Percentiles rank a stretch among this genome's conserved stretches.
Conservation (phyloP, 2,329 filamentous ascomycete genomes). For the Hawksworthiomyces lignivorus region DNA sequence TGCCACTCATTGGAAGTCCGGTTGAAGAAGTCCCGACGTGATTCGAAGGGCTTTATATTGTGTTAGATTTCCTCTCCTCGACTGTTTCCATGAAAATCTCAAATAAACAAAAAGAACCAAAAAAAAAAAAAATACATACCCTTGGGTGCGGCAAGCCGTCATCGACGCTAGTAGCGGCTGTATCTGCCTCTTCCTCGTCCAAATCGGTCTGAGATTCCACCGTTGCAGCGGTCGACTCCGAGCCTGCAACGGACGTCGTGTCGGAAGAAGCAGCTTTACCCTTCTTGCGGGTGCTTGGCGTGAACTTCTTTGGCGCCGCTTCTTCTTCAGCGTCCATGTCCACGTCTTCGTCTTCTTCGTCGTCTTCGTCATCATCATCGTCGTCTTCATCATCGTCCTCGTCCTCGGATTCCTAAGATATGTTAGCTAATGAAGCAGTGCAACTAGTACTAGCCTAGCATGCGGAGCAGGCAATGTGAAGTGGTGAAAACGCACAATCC, state of each 20-base stretch:
- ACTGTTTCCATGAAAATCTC: background rate
- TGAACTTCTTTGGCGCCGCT: slow-evolving; percentile 38
- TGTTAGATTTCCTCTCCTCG: too few species aligned
- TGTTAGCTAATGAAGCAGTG: too few species aligned
- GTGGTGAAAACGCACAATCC: slow-evolving; percentile 57
- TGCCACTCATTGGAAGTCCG: slow-evolving; percentile 89
- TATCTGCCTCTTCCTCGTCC: slow-evolving; percentile 36
- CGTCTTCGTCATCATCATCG: slow-evolving; percentile 51
- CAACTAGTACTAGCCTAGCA: too few species aligned
- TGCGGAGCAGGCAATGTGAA: too few species aligned
- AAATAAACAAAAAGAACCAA: slow-evolving; percentile 8
- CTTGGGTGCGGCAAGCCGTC: slow-evolving; percentile 68
- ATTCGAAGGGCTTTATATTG: slow-evolving; percentile 76
- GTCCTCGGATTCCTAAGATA: slow-evolving; percentile 47
- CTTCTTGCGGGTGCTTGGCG: slow-evolving; percentile 50
- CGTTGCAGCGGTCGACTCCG: slow-evolving; percentile 34
- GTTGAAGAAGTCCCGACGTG: slow-evolving; percentile 82
- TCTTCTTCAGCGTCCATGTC: slow-evolving; percentile 42
- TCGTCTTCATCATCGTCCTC: slow-evolving; percentile 55
- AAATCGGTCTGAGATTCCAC: slow-evolving; percentile 21
- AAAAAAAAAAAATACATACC: slow-evolving; percentile 27
- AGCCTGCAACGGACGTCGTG: slow-evolving; percentile 39
- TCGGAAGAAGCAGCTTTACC: slow-evolving; percentile 29
- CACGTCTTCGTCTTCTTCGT: slow-evolving; percentile 45
- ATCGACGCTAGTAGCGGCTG: slow-evolving; percentile 44